Evolutionary conservation across 768 basidiomycete genomes (phyloP).

Genomic region (Rhodotorula diobovata): DNA sequence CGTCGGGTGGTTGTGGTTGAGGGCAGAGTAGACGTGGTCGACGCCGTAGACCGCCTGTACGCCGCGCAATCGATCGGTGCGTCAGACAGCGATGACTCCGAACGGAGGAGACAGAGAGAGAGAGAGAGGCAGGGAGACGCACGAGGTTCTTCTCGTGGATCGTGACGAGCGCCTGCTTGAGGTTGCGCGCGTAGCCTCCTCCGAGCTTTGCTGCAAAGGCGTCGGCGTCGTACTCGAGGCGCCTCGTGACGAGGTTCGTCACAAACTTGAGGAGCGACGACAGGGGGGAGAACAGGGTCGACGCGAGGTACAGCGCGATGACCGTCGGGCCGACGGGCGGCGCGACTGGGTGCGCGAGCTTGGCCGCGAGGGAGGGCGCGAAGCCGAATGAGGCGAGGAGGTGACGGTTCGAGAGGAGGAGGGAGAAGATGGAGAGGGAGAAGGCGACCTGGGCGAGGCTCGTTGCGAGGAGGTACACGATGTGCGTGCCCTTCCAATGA

Average conservation of each 20-base stretch:
- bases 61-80: no score
- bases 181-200: slow-evolving; percentile 32
- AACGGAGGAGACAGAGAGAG: not conserved
- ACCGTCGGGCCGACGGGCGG: slow-evolving; percentile 51
- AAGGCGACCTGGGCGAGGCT: slow-evolving; percentile 27
- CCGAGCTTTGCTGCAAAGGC: slow-evolving; percentile 73
- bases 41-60: slow-evolving; percentile 28
- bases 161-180: slow-evolving; percentile 64
- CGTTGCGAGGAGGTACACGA: slow-evolving; percentile 33
- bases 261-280: slow-evolving; percentile 67
- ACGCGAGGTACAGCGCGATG: slow-evolving; percentile 80
- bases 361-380: slow-evolving; percentile 46
- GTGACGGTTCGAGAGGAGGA: slow-evolving; percentile 75
- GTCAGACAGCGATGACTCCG: no score
- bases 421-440: slow-evolving; percentile 72
- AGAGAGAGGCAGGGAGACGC: slow-evolving; percentile 41
- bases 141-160: slow-evolving; percentile 93
- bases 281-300: slow-evolving; percentile 78
- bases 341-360: not conserved
- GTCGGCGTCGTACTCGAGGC: slow-evolving; percentile 91
- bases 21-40: slow-evolving; percentile 66
- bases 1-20: slow-evolving; percentile 94
- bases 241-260: slow-evolving; percentile 76
- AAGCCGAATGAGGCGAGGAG: slow-evolving; percentile 78
- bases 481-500: slow-evolving; percentile 87